Evolutionary conservation across 306 rosid species (phyloP), one percentile per base, ranked within the genome.

Genomic region (Fragaria nilgerrensis): DNA sequence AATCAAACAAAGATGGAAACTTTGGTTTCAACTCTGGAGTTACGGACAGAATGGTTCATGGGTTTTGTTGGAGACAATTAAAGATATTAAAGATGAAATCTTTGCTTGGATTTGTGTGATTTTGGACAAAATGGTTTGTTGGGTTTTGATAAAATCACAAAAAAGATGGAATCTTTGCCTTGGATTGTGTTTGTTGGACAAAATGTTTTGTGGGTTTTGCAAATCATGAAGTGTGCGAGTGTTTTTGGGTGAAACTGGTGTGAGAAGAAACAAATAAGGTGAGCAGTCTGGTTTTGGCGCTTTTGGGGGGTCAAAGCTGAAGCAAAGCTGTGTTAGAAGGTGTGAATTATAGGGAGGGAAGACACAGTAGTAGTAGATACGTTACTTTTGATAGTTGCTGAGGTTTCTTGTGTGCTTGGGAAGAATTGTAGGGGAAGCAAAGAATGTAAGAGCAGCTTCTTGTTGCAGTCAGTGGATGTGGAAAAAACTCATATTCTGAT

Each of bases 291-390:
- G 17, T 7, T 64, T 32, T 34, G 69, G 69, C 69, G 44, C 12
- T 64, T 64, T 64, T 34, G 11, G 59, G 68, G 68, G 69, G 13
- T 63, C 43, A 63, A 63, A 63, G 68, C 20, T 29, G 68, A 62
- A 62, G n/a, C 41, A 29, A 7, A 63, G 68, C n/a, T 63, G 69
- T 34, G 69, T 1, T 7, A 5, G 0, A 63, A 29, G 43, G 7
- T 63, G 44, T 29, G 68, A 63, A 11, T 23, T 9, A 4, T 58
- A 12, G 17, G 32, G 14, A 56, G 63, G 29, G 63, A n/a, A 9
- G 5, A 22, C 14, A 10, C 63, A 22, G 3, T 8, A 2, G 29
- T 5, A 29, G 44, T 7, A 16, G 69, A 34, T 16, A 16, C 69
- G 44, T 64, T 64, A 34, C 69, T 64, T 64, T 64, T 3, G 1